These are phyloP conservation scores for Telopea speciosissima DNA, from an alignment of 177 flowering plant species.

Conservation along the genomic window DNA sequence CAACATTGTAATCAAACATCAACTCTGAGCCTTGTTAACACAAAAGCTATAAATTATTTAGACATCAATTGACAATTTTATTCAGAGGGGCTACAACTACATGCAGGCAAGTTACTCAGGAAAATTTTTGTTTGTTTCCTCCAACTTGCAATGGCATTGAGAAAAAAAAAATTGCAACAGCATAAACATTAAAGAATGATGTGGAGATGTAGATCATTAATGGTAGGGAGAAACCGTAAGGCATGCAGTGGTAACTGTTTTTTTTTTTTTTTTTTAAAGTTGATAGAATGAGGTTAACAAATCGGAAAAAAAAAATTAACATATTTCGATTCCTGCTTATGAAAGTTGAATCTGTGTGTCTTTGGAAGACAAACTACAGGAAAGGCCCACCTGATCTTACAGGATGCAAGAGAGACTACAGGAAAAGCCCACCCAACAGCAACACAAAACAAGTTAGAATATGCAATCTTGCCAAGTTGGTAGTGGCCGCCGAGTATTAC, in stretches of 20 bases:
- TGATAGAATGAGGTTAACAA: background rate
- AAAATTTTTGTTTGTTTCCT: too few relatives aligned
- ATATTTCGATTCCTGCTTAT: background rate
- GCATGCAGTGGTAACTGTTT: background rate
- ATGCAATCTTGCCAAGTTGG: background rate
- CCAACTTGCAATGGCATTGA: too few relatives aligned
- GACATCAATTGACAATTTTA: too few relatives aligned
- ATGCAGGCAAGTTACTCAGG: too few relatives aligned
- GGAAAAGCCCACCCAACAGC: background rate
- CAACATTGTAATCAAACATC: too few relatives aligned
- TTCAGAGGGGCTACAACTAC: too few relatives aligned
- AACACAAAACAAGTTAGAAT: background rate
- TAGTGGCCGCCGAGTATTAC: too few relatives aligned
- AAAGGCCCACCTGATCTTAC: background rate
- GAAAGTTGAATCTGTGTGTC: background rate
- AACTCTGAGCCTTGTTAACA: too few relatives aligned
- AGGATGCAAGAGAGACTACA: background rate
- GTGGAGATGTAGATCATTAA: background rate
- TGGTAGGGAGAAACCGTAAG: background rate
- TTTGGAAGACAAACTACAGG: background rate
- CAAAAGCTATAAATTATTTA: too few relatives aligned
- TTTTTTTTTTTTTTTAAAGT: too few relatives aligned
- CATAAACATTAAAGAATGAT: too few relatives aligned
- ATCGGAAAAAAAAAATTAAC: slow-evolving; percentile 1
- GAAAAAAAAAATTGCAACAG: too few relatives aligned